Conservation (phyloP, 179 eudicot species). For the Beta lomatogona region DNA sequence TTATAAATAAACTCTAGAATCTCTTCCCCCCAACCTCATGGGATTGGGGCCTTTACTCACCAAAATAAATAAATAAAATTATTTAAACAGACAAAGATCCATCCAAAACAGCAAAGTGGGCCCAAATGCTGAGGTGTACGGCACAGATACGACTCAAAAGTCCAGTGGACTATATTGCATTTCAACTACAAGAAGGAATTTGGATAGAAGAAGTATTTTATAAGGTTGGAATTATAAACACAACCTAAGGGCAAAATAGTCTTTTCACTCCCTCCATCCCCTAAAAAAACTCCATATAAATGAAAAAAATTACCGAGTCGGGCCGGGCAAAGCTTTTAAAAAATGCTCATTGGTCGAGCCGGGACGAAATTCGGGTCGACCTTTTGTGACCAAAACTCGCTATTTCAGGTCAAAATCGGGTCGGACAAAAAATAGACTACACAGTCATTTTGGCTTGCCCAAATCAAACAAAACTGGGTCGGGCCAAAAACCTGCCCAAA, state of each 20-base stretch:
- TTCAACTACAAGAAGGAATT: background rate
- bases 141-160: slow-evolving; percentile 18
- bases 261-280: background rate
- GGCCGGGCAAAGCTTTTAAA: no score
- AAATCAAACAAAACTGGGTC: no score
- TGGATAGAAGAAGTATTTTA: background rate
- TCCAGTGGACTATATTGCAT: slow-evolving; percentile 32
- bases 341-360: no score
- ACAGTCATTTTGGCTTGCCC: no score
- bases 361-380: no score
- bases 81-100: slow-evolving; percentile 7
- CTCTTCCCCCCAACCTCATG: background rate
- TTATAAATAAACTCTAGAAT: background rate
- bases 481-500: no score
- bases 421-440: no score
- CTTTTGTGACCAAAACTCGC: no score
- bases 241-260: slow-evolving; percentile 4
- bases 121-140: slow-evolving; percentile 31
- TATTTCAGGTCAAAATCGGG: no score
- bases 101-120: background rate
- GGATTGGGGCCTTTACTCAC: background rate
- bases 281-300: background rate
- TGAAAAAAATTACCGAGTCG: background rate
- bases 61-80: background rate
- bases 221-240: background rate